Base-by-base conservation (phyloP, 2,329 filamentous ascomycete genomes). In the Cryoendolithus antarcticus region DNA sequence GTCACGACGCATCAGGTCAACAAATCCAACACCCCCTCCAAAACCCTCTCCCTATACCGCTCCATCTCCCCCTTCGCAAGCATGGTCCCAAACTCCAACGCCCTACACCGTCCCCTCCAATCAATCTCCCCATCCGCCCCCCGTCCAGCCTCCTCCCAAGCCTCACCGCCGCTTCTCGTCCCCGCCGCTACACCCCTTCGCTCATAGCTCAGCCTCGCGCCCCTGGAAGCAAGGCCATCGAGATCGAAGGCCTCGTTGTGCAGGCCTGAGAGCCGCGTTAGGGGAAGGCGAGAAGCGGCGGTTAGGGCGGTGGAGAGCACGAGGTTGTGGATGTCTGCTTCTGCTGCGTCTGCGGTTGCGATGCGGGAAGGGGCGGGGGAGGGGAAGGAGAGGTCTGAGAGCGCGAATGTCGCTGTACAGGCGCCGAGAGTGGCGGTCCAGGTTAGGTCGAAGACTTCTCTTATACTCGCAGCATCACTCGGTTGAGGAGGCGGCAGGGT, bases 401-500 rank as follows among this genome's bases (percentile, higher is more conserved):
- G 56, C 12, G 54, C 55, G 52, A 67, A 69, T 35, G 62, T 57
- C 0, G 64, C 66, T 1, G 49, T 56, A 28, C 66, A 51, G 0
- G 58, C 57, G 2, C 62, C 65, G 11, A 37, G 39, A 1, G 55
- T 52, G 2, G 63, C 56, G 2, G 50, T 57, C 56, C 67, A 69
- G 21, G 48, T 58, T 1, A 70, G 51, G 38, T 70, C 66, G 38
- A 63, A 69, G 0, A 61, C 57, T 7, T 66, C 62, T 9, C 64
- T 57, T 9, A 65, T 52, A 0, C 62, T 61, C 31, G 64, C 58
- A 1, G 60, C 58, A 8, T 61, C 57, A 2, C 12, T 27, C 2
- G 31, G 21, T n/a, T 29, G 9, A n/a, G 24, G 19, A 13, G 33
- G 24, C 24, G 38, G 27, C 31, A 37, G 40, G 9, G 45, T 51